phyloP scores from a whole-genome alignment of 2,329 filamentous ascomycete genomes.

The Stachybotrys elegans region DNA sequence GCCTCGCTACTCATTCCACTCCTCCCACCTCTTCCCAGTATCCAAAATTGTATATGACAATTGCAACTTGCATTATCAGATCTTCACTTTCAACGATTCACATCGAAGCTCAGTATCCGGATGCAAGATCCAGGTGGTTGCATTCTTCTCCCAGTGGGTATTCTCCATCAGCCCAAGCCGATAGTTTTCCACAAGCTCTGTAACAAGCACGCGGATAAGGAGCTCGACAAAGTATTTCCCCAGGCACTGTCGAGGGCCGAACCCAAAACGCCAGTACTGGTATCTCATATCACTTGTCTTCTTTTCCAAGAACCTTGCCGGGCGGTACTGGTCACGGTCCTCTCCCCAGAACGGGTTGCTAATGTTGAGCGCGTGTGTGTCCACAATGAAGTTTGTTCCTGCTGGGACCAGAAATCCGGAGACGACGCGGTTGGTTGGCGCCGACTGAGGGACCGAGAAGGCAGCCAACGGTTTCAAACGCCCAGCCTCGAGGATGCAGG shows the following conservation, averaged over 20 bases:
- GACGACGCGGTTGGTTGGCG: constrained; percentile 9
- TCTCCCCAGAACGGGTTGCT: constrained; percentile 31
- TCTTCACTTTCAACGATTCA: too few species aligned
- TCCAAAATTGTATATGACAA: too few species aligned
- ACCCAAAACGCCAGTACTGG: constrained; percentile 38
- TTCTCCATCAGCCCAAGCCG: too few species aligned
- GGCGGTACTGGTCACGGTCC: neutral
- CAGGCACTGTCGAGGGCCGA: constrained; percentile 37
- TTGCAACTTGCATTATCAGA: too few species aligned
- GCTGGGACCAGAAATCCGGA: constrained; percentile 30
- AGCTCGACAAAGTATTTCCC: constrained; percentile 35
- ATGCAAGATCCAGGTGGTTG: too few species aligned
- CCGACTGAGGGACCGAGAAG: neutral
- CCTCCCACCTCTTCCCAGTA: too few species aligned
- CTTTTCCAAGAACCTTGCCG: constrained; percentile 7
- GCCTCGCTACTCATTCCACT: too few species aligned
- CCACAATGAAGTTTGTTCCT: constrained; percentile 34
- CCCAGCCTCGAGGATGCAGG: constrained; percentile 33
- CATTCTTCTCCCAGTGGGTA: too few species aligned
- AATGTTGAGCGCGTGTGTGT: constrained; percentile 37
- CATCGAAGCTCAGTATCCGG: too few species aligned
- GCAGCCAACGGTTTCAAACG: constrained; percentile 27
- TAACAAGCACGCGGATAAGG: too few species aligned
- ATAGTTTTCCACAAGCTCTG: too few species aligned
- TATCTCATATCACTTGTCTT: constrained; percentile 28